Conservation (phyloP, 805 yeast genomes). For the Pichia insulana region DNA sequence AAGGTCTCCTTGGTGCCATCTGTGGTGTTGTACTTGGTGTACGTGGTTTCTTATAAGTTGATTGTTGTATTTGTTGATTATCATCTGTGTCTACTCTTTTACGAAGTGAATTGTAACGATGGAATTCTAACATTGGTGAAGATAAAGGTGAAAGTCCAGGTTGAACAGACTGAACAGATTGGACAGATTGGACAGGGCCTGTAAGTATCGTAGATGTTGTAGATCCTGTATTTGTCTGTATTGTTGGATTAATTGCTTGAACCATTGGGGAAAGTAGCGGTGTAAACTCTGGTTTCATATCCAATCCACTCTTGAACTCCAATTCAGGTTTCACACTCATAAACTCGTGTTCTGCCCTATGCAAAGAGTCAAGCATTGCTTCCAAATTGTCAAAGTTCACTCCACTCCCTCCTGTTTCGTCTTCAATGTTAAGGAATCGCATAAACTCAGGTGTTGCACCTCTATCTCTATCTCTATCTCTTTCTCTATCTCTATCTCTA, state of each 20-base stretch:
- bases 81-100: constrained; percentile 18
- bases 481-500: too few species aligned
- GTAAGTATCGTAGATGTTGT: too few species aligned
- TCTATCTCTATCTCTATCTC: too few species aligned
- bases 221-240: background rate
- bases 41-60: constrained; percentile 1
- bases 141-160: constrained; percentile 47
- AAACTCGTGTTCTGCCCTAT: background rate
- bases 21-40: constrained; percentile 14
- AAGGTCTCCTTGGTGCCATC: constrained; percentile 4
- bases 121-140: constrained; percentile 59
- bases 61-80: background rate
- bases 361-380: too few species aligned
- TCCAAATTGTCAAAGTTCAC: background rate
- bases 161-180: too few species aligned
- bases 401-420: too few species aligned
- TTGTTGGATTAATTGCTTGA: constrained; percentile 41
- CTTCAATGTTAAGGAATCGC: background rate
- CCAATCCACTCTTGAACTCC: background rate
- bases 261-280: constrained; percentile 69
- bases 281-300: constrained; percentile 34
- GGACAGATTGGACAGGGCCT: too few species aligned
- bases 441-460: background rate
- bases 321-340: background rate
- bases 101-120: constrained; percentile 19